Conservation (phyloP, 2,329 filamentous ascomycete species). For the Thielaviopsis populi region DNA sequence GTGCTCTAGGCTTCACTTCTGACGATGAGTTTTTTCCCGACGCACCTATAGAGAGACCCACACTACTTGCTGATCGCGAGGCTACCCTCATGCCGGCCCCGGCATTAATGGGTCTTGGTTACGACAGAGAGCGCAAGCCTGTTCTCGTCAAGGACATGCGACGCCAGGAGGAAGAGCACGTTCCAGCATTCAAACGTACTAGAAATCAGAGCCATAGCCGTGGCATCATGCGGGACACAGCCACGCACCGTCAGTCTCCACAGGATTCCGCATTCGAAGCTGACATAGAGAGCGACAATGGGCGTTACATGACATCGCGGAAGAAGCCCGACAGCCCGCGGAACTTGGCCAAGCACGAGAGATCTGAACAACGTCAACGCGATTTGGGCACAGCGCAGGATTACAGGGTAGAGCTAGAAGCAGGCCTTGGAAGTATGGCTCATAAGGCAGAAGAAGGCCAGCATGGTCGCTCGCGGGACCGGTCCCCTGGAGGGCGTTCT, state of each 20-base stretch:
- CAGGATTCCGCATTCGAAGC: constrained; percentile 10
- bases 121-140: not conserved
- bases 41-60: not conserved
- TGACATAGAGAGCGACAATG: constrained; percentile 23
- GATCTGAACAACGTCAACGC: constrained; percentile 16
- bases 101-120: not conserved
- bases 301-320: constrained; percentile 13
- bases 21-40: constrained; percentile 2
- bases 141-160: not conserved
- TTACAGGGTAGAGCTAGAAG: not conserved
- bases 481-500: not conserved
- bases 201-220: not conserved
- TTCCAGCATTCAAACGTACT: not conserved
- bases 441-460: not conserved
- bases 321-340: constrained; percentile 40
- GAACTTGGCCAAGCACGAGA: constrained; percentile 30
- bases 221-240: not conserved
- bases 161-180: not conserved
- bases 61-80: constrained; percentile 3
- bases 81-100: constrained; percentile 1
- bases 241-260: constrained; percentile 19
- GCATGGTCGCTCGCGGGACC: not conserved
- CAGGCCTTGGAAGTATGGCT: not conserved
- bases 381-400: constrained; percentile 6
- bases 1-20: not conserved